Conservation (phyloP, 2,329 filamentous ascomycete species). For the Cercospora sp. region DNA sequence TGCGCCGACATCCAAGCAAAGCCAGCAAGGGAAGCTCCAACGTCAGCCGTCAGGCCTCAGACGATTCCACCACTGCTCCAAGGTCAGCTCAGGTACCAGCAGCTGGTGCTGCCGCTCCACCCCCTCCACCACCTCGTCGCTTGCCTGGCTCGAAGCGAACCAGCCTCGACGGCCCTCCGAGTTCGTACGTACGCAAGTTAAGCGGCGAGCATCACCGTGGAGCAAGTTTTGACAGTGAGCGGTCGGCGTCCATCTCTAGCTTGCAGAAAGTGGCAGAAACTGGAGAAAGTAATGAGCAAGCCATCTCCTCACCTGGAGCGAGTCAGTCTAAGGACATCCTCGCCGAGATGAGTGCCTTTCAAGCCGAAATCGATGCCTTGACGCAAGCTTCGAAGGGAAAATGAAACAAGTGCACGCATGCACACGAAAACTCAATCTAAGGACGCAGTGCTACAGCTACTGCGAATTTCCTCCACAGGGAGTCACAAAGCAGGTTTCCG, state of each 20-base stretch:
- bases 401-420: background rate
- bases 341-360: slow-evolving; percentile 37
- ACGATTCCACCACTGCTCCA: slow-evolving; percentile 22
- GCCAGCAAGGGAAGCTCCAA: slow-evolving; percentile 21
- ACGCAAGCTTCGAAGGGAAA: slow-evolving; percentile 11
- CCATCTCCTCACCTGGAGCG: slow-evolving; percentile 10
- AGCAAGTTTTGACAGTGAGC: slow-evolving; percentile 31
- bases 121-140: slow-evolving; percentile 36
- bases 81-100: slow-evolving; percentile 11
- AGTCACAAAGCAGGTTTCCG: background rate
- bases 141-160: slow-evolving; percentile 28
- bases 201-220: slow-evolving; percentile 26
- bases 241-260: slow-evolving; percentile 26
- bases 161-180: slow-evolving; percentile 29
- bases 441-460: background rate
- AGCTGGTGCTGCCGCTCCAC: slow-evolving; percentile 23
- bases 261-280: slow-evolving; percentile 26
- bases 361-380: slow-evolving; percentile 37
- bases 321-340: slow-evolving; percentile 30
- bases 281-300: slow-evolving; percentile 16
- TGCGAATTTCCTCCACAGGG: background rate
- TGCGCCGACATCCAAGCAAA: slow-evolving; percentile 31
- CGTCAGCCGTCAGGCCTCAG: slow-evolving; percentile 23
- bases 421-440: background rate
- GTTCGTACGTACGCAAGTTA: slow-evolving; percentile 14